Evolutionary conservation across 2,329 filamentous ascomycete species (phyloP).

Genomic region (Ophiognomonia clavigignenti-juglandacearum): DNA sequence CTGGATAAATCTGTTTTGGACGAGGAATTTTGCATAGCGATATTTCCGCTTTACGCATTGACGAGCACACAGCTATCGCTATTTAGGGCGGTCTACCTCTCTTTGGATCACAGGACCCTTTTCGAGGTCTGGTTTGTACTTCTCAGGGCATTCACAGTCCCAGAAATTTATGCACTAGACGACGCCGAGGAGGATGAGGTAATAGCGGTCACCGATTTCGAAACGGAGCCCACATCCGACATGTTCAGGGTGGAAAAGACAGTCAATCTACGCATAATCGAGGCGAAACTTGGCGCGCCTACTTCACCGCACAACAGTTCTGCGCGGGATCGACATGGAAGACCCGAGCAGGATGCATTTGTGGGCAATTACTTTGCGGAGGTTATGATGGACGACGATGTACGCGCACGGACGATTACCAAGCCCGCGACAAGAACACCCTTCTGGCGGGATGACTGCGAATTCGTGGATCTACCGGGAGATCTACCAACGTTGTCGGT

Average conservation of each 20-base stretch:
- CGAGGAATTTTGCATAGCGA: constrained; percentile 89
- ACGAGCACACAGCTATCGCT: constrained; percentile 68
- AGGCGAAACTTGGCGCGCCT: constrained; percentile 54
- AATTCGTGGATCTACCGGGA: constrained; percentile 69
- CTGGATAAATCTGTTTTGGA: constrained; percentile 87
- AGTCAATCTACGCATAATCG: constrained; percentile 52
- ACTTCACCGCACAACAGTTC: constrained; percentile 21
- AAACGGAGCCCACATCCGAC: constrained; percentile 38
- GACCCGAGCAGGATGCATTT: constrained; percentile 38
- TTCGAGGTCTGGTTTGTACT: constrained; percentile 98
- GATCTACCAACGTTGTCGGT: constrained; percentile 65
- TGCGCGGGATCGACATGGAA: constrained; percentile 27
- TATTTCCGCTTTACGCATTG: constrained; percentile 88
- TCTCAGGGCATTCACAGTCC: constrained; percentile 83
- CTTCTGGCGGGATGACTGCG: constrained; percentile 78
- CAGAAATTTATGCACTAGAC: constrained; percentile 74
- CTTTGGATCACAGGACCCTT: constrained; percentile 79
- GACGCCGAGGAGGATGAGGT: constrained; percentile 37
- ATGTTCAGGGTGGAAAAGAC: constrained; percentile 60
- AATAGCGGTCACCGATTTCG: constrained; percentile 35
- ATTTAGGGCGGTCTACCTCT: constrained; percentile 83
- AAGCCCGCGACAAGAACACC: constrained; percentile 68
- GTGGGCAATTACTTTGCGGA: constrained; percentile 73
- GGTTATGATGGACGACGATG: constrained; percentile 73
- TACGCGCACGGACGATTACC: constrained; percentile 68